Evolutionary conservation across 768 basidiomycete genomes (phyloP).

Genomic region (Boletus sp.): DNA sequence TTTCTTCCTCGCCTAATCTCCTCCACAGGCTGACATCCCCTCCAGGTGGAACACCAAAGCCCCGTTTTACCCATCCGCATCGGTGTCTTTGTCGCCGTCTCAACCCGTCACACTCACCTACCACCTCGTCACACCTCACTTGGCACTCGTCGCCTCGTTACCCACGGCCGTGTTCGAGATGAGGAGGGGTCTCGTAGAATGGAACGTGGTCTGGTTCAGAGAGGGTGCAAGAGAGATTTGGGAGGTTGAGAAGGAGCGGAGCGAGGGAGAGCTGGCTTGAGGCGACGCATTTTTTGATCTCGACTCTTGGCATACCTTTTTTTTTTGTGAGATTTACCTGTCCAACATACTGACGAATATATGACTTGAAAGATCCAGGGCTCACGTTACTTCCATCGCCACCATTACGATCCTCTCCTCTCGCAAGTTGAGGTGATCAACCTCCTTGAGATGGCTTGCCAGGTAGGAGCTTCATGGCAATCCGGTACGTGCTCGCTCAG

Average conservation of each 20-base stretch:
- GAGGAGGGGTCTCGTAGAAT: constrained; percentile 74
- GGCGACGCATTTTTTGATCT: not conserved
- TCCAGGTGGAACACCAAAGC: constrained; percentile 33
- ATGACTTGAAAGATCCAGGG: not conserved
- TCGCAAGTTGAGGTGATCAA: not conserved
- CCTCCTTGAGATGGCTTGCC: not conserved
- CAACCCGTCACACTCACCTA: constrained; percentile 74
- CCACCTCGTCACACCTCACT: constrained; percentile 71
- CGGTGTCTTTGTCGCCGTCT: constrained; percentile 57
- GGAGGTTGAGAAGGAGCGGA: constrained; percentile 61
- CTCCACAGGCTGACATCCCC: not conserved
- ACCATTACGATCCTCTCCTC: not conserved
- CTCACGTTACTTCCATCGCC: not conserved
- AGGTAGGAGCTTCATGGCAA: not conserved
- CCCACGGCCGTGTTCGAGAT: constrained; percentile 71
- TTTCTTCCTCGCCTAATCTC: not conserved
- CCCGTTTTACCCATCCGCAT: constrained; percentile 66
- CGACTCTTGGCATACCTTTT: not conserved
- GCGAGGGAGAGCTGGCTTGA: constrained; percentile 19
- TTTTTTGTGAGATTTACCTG: not conserved
- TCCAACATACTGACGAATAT: not conserved
- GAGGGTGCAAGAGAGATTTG: constrained; percentile 82
- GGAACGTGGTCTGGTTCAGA: constrained; percentile 82
- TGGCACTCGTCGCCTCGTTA: constrained; percentile 68
- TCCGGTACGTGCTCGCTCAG: not conserved